These are phyloP conservation scores for Lentinus brumalis DNA, from an alignment of 768 basidiomycete genomes.

Conservation along the genomic window DNA sequence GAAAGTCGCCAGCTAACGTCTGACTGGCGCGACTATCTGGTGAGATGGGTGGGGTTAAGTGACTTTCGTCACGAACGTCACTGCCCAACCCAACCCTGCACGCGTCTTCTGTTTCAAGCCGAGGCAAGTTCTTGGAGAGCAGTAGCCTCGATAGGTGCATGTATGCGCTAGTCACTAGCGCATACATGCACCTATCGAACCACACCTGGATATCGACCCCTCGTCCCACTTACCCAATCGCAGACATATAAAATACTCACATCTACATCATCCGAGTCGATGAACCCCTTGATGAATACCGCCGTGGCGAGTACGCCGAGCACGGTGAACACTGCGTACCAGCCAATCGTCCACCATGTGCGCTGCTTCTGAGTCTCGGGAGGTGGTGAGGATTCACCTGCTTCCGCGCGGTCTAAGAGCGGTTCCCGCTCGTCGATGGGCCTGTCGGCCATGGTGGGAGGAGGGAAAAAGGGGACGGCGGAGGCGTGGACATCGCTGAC, in stretches of 20 bases:
- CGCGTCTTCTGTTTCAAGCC: too few relatives aligned
- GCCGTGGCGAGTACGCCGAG: slow-evolving; percentile 42
- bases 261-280: slow-evolving; percentile 67
- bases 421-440: slow-evolving; percentile 23
- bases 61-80: slow-evolving; percentile 91
- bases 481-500: slow-evolving; percentile 13
- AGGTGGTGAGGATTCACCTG: slow-evolving; percentile 12
- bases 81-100: too few relatives aligned
- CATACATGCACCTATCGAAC: too few relatives aligned
- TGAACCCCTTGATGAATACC: slow-evolving; percentile 68
- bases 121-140: too few relatives aligned
- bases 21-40: too few relatives aligned
- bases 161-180: too few relatives aligned
- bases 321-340: slow-evolving; percentile 38
- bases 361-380: slow-evolving; percentile 28
- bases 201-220: too few relatives aligned
- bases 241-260: slow-evolving; percentile 46
- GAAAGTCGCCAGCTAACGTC: too few relatives aligned
- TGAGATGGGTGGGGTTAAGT: too few relatives aligned
- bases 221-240: too few relatives aligned
- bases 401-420: slow-evolving; percentile 18
- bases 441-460: background rate
- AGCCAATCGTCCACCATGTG: slow-evolving; percentile 30
- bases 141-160: too few relatives aligned
- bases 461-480: slow-evolving; percentile 1